Base-by-base conservation (phyloP, 495 filamentous ascomycete genomes). In the Geoglossum glabrum region DNA sequence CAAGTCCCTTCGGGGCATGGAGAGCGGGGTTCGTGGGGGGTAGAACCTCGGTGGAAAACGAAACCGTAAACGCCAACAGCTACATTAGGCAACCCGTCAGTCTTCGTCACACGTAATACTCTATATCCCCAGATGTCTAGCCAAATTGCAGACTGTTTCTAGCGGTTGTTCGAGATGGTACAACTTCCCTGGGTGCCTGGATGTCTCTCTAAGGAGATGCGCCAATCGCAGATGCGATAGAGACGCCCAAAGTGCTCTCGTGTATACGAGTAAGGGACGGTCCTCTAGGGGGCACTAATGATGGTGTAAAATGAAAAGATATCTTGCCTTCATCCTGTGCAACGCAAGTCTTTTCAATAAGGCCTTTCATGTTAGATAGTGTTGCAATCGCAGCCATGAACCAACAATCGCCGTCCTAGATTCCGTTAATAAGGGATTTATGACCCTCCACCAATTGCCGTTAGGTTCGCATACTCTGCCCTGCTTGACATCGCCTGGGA, bases 41-140 rank as follows among this genome's bases (percentile, higher is more conserved):
- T 59, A 72, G 61, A 67, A 82, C 79, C 80, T 63, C 90, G 79
- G 70, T 87, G 78, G 67, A 97, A 95, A 10, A 95, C 89, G 65
- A 95, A 95, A 0, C 90, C 90, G 64, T 97, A 95, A 19, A 95
- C 88, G 5, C 90, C 90, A 28, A 94, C 80, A 49, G 47, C 57
- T 57, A n/a, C 36, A 40, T 23, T 23, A 23, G 19, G 1, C 19
- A 9, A 31, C 17, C 1, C 17, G 30, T 56, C 54, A 56, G 54
- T 21, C 3, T 26, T 50, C 30, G 5, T 5, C 11, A 5, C 40
- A 28, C 13, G 5, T 13, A 13, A 50, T 50, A 13, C 46, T 23
- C 4, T 3, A 52, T 52, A n/a, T 52, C 26, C 21, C n/a, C 49
- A 52, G 26, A 15, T n/a, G n/a, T n/a, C n/a, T 15, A 40, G 36